Percentiles rank a stretch among this genome's conserved stretches.
phyloP scores from a whole-genome alignment of 768 basidiomycete species.

The Trametes cinnabarina region DNA sequence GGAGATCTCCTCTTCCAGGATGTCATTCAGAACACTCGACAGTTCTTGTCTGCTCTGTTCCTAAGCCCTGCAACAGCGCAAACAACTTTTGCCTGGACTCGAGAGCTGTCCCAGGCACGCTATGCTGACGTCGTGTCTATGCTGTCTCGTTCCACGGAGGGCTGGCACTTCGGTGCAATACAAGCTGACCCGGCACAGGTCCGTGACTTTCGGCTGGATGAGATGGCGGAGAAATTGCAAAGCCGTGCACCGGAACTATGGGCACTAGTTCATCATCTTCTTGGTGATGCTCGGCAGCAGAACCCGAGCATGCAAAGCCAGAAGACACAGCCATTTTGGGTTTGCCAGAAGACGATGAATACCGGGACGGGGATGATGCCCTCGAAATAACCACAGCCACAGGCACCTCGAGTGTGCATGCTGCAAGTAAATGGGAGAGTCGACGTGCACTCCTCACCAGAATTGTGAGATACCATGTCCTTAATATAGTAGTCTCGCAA shows the following conservation, averaged over 20 bases:
- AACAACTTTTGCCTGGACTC: not conserved
- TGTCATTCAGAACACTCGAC: not conserved
- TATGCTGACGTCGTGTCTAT: not conserved
- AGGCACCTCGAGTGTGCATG: not conserved
- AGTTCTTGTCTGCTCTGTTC: not conserved
- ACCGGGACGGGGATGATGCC: not conserved
- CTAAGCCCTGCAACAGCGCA: not conserved
- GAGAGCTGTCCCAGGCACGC: not conserved
- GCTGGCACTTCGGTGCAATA: constrained; percentile 3
- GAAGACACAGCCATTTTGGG: no score
- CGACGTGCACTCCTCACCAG: no score
- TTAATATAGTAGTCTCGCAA: no score
- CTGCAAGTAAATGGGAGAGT: no score
- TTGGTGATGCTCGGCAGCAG: not conserved
- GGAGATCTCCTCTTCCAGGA: not conserved
- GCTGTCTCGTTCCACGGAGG: not conserved
- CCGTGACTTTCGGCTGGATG: not conserved
- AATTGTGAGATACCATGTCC: no score
- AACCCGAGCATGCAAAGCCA: not conserved
- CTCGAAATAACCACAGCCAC: no score
- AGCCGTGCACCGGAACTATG: not conserved
- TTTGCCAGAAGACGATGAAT: not conserved
- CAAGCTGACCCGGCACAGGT: not conserved
- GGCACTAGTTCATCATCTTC: not conserved
- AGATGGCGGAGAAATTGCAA: not conserved